Evolutionary conservation across 768 basidiomycete species (phyloP).

Genomic region (Kwoniella sp.): DNA sequence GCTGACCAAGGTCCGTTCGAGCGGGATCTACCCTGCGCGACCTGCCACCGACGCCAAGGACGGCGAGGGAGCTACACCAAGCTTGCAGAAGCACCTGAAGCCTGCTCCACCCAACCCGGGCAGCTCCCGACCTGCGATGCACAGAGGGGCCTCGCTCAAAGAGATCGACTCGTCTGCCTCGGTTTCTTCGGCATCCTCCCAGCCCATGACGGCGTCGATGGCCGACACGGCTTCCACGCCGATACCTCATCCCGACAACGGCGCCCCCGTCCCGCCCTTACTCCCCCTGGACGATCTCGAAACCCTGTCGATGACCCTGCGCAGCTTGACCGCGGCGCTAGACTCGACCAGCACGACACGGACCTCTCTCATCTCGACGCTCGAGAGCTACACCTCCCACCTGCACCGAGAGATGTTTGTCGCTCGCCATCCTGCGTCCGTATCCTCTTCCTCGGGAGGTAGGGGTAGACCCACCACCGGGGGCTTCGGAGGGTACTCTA

Average conservation of each 20-base stretch:
- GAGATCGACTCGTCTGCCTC: constrained; percentile 15
- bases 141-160: constrained; percentile 1
- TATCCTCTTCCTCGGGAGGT: not conserved
- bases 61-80: too few relatives aligned
- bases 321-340: constrained; percentile 21
- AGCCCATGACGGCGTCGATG: not conserved
- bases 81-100: too few relatives aligned
- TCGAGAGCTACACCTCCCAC: constrained; percentile 38
- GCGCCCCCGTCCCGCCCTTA: not conserved
- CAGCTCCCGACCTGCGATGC: not conserved
- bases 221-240: not conserved
- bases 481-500: constrained; percentile 8
- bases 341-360: constrained; percentile 43
- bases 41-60: too few relatives aligned
- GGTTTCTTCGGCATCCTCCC: constrained; percentile 1
- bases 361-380: constrained; percentile 43
- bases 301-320: constrained; percentile 6
- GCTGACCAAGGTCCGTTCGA: constrained; percentile 19
- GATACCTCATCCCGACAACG: not conserved
- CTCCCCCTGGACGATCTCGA: not conserved
- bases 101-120: not conserved
- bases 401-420: constrained; percentile 33
- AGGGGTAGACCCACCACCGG: too few relatives aligned
- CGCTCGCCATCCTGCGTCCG: constrained; percentile 1
- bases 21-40: constrained; percentile 13